Evolutionary conservation across 2,329 filamentous ascomycete species (phyloP).

Genomic region (Colletotrichum cordylinicola): DNA sequence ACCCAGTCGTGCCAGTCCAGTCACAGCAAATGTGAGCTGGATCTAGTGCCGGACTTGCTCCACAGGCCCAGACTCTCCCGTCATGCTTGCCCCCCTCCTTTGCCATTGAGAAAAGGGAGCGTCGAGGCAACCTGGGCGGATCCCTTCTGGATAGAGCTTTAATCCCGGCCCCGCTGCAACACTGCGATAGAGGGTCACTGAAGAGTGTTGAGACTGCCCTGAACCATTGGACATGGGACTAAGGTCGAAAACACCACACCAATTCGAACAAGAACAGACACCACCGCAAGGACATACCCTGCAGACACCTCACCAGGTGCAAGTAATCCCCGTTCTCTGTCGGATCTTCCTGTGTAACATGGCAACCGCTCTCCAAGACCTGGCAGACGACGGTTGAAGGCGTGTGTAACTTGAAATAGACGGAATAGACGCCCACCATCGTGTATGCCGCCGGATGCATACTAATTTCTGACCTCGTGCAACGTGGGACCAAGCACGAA

Average conservation of each 20-base stretch:
- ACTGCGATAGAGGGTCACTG: not conserved
- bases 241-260: not conserved
- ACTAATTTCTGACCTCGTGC: not conserved
- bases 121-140: not conserved
- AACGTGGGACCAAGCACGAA: not conserved
- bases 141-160: slow-evolving; percentile 18
- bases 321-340: not conserved
- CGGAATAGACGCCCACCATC: not conserved
- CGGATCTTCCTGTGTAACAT: not conserved
- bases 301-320: not conserved
- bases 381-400: not conserved
- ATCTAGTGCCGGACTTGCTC: slow-evolving; percentile 11
- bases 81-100: not conserved
- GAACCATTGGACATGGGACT: not conserved
- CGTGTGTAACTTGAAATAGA: not conserved
- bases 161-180: slow-evolving; percentile 11
- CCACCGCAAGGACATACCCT: not conserved
- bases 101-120: not conserved
- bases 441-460: not conserved
- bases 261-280: not conserved
- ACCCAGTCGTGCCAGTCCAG: not conserved
- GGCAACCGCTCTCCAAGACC: not conserved
- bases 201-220: not conserved
- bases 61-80: slow-evolving; percentile 11
- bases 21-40: not conserved